Evolutionary conservation across 441 rosid species (phyloP), one percentile per base, ranked within the genome.

Genomic region (Aquilaria agallochum): DNA sequence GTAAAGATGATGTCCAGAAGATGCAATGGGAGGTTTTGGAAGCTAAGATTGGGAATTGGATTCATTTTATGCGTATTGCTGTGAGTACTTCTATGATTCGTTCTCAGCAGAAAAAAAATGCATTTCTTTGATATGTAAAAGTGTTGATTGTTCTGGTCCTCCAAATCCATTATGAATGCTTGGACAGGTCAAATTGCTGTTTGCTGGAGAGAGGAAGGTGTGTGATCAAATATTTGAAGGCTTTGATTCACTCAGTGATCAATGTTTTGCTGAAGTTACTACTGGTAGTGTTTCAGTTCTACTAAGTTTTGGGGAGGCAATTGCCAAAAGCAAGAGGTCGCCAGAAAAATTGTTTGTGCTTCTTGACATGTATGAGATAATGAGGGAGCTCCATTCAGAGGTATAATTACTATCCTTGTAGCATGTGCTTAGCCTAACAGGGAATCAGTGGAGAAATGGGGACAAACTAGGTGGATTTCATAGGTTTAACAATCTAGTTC

Each of bases 21-120:
- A 89, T 91, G 99, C 97, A 79, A 52, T 94, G 99, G 99, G 99
- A 91, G 81, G 92, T 85, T 70, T 80, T 94, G 79, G 99, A 94
- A 83, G 95, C 97, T 49, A 94, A 94, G 83, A 94, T 91, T 65
- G 97, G 97, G 67, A 91, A 86, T 56, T 94, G 99, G 99, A 94
- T 94, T 74, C 99, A 94, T 80, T 94, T 87, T 70, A 94, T 91
- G 95, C 97, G 97, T 48, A 94, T 91, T 74, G 96, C 99, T 73
- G 99, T 94, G 73, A 91, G 92, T 45, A 30, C 34, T n/a, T 52
- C 48, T 58, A 40, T 49, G 9, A 61, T 40, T 2, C 3, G 7
- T 40, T 40, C 7, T 40, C 45, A 5, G 45, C 5, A 4, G 9
- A 40, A 40, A 40, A 40, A 40, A 4, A 40, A 4, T 6, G 9